Base-by-base conservation (phyloP, 2,329 filamentous ascomycete species). In the Teratosphaeria nubilosa region DNA sequence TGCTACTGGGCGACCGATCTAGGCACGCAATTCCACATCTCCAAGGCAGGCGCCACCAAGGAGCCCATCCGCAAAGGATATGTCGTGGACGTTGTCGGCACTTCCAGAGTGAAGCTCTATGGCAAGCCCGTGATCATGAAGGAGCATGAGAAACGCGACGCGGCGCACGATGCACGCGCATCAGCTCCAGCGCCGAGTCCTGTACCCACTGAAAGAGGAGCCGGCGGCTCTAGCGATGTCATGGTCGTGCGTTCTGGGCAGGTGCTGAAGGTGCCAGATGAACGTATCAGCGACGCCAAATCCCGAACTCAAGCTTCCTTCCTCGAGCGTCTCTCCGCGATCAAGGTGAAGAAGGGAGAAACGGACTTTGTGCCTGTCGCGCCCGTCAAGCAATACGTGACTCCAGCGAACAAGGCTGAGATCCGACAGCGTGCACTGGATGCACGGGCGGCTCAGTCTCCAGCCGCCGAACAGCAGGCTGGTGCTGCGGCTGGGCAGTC, bases 1-100 rank as follows among this genome's bases (percentile, higher is more conserved):
- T 92, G 90, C 63, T 76, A 83, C 52, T 97, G 92, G 92, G 82
- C 84, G 11, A 84, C 88, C 61, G 87, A 90, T 60, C 82, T 95
- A 51, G 92, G 92, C 37, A 95, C 91, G 0, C 82, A 95, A 50
- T 86, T 96, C 66, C 68, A 80, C 79, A 1, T 74, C 73, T 16
- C 80, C 24, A 61, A 65, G 30, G 78, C 61, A 30, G 79, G 61
- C 64, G 68, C 45, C 61, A 72, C 50, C 61, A 69, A 6, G 64
- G 73, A 57, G 65, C 80, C 78, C n/a, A 74, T 77, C 25, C 78
- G 82, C 27, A 76, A 75, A 32, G 77, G 77, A 6, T 72, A 81
- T 24, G 80, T 82, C 25, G 84, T 89, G 41, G 87, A 91, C 68
- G 77, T 95, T 4, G 75, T 95, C 3, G 86, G 82, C n/a, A 82